phyloP scores from a whole-genome alignment of 805 yeast species.

The Alloascoidea africana region DNA sequence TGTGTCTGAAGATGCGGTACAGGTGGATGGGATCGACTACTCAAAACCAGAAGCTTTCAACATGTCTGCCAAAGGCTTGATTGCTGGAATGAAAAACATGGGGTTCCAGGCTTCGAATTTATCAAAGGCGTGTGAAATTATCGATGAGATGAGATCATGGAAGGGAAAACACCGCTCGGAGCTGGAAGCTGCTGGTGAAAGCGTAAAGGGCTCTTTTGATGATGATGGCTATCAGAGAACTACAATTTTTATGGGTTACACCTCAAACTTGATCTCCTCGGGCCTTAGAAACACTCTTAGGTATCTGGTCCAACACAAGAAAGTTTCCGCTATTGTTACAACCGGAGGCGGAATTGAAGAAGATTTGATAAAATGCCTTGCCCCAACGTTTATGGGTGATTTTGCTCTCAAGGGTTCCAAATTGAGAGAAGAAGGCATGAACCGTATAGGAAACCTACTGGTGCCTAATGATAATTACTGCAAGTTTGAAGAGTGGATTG shows the following conservation, averaged over 20 bases:
- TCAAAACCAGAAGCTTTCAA: slow-evolving; percentile 61
- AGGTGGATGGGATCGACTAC: slow-evolving; percentile 85
- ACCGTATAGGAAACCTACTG: slow-evolving; percentile 90
- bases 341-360: slow-evolving; percentile 98
- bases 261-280: slow-evolving; percentile 89
- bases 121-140: slow-evolving; percentile 81
- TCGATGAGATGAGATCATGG: slow-evolving; percentile 87
- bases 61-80: slow-evolving; percentile 65
- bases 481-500: slow-evolving; percentile 96
- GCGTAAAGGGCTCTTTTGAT: slow-evolving; percentile 54
- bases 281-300: slow-evolving; percentile 87
- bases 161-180: slow-evolving; percentile 65
- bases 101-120: slow-evolving; percentile 93
- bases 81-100: slow-evolving; percentile 80
- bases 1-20: slow-evolving; percentile 64
- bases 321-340: slow-evolving; percentile 92
- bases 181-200: slow-evolving; percentile 48
- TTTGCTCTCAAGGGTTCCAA: slow-evolving; percentile 67
- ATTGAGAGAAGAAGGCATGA: slow-evolving; percentile 89
- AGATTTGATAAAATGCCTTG: slow-evolving; percentile 89
- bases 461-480: slow-evolving; percentile 98
- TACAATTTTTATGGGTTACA: slow-evolving; percentile 90
- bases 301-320: slow-evolving; percentile 82
- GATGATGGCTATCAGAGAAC: slow-evolving; percentile 67
- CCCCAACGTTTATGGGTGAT: slow-evolving; percentile 93